Percentiles rank a stretch among this genome's conserved stretches.
Evolutionary conservation across 305 asterid species (phyloP).

Genomic region (Petunia hybrid): DNA sequence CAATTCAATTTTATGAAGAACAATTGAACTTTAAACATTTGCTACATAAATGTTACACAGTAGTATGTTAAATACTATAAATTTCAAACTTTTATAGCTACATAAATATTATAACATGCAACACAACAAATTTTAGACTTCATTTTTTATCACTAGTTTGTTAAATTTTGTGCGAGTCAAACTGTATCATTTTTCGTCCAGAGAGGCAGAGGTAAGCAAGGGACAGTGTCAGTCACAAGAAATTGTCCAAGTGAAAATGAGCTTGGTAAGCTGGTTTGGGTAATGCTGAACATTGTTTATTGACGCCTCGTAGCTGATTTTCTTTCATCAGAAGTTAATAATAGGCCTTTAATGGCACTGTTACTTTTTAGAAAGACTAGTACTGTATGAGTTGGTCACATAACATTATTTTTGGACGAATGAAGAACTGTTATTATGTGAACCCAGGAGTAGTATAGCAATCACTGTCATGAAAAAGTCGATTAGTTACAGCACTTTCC

Average conservation of each 20-base stretch:
- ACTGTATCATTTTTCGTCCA: no score
- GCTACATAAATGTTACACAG: no score
- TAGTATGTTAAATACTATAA: background rate
- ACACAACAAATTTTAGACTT: no score
- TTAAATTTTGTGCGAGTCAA: no score
- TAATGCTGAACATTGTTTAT: background rate
- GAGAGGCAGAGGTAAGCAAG: no score
- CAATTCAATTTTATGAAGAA: background rate
- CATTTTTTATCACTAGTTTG: no score
- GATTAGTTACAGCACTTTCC: background rate
- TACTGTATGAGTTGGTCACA: background rate
- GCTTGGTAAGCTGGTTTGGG: background rate
- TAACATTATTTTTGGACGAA: background rate
- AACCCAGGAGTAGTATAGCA: background rate
- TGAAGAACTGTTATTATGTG: background rate
- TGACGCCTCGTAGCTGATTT: background rate
- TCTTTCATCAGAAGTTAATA: background rate
- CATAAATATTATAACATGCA: no score
- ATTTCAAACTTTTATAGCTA: no score
- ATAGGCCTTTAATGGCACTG: background rate
- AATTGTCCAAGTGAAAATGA: background rate
- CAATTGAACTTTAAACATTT: no score
- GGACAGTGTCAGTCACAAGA: no score
- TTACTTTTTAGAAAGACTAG: background rate
- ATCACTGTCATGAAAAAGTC: background rate